Percentiles rank a stretch among this genome's conserved stretches.
These are phyloP conservation scores for Cucurbitaria berberidis DNA, from an alignment of 2,329 filamentous ascomycete genomes.

Conservation along the genomic window DNA sequence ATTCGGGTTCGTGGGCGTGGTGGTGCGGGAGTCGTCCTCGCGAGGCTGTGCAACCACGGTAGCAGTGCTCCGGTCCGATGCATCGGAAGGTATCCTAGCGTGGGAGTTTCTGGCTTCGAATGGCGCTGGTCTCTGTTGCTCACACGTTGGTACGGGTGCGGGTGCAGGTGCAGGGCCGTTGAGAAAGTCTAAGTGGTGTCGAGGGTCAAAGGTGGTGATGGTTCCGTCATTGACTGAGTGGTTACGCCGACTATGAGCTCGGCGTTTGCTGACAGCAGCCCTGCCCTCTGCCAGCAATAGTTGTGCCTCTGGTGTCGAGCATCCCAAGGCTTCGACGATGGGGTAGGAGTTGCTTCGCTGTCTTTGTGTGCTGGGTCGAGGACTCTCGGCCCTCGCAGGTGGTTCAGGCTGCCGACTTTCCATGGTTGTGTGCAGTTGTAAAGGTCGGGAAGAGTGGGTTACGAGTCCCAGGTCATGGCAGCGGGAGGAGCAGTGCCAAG, in stretches of 20 bases:
- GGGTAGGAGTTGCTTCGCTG: slow-evolving; percentile 47
- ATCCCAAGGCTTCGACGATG: slow-evolving; percentile 43
- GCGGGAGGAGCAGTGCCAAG: slow-evolving; percentile 19
- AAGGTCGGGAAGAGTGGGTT: slow-evolving; percentile 22
- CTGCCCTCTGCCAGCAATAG: slow-evolving; percentile 44
- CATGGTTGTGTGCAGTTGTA: slow-evolving; percentile 26
- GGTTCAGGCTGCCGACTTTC: slow-evolving; percentile 34
- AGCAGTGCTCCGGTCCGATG: slow-evolving; percentile 38
- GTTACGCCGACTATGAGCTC: slow-evolving; percentile 28
- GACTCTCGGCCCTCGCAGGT: slow-evolving; percentile 19
- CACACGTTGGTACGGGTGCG: slow-evolving; percentile 12
- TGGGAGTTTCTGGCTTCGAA: slow-evolving; percentile 22
- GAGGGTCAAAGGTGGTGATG: slow-evolving; percentile 32
- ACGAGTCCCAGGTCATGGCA: slow-evolving; percentile 30
- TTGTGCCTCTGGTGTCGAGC: slow-evolving; percentile 44
- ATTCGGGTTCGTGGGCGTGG: slow-evolving; percentile 15
- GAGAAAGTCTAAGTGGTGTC: slow-evolving; percentile 43
- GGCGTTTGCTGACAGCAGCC: slow-evolving; percentile 42
- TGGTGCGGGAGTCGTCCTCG: slow-evolving; percentile 8
- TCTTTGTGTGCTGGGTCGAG: slow-evolving; percentile 32
- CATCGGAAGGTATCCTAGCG: slow-evolving; percentile 36
- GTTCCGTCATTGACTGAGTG: slow-evolving; percentile 26
- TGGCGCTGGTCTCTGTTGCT: slow-evolving; percentile 16
- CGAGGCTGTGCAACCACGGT: slow-evolving; percentile 30
- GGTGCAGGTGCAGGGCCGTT: slow-evolving; percentile 15